A percentile compares a stretch with the other conserved stretches of the same genome.
Conservation (phyloP, 2,329 filamentous ascomycete species). For the Aphanocladium album region DNA sequence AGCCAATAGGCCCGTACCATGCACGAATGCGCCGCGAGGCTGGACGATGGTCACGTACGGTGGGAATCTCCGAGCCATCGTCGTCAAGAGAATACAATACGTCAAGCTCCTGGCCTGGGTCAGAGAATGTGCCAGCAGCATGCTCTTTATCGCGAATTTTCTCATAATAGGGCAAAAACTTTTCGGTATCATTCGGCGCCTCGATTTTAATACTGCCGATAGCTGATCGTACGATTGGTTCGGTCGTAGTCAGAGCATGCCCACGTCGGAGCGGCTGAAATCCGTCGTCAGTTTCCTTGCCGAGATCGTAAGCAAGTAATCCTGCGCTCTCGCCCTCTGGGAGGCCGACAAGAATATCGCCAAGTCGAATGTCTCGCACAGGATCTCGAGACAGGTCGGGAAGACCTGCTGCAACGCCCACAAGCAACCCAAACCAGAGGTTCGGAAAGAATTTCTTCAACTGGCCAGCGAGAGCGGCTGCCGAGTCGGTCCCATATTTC, state of each 20-base stretch:
- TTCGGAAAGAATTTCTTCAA: conserved; percentile 29
- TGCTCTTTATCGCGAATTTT: conserved; percentile 22
- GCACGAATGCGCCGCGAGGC: conserved; percentile 19
- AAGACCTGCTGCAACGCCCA: conserved; percentile 33
- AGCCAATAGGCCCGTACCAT: conserved; percentile 26
- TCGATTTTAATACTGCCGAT: no score
- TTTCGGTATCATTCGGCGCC: no score
- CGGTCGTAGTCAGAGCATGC: conserved; percentile 23
- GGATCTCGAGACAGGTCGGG: conserved; percentile 19
- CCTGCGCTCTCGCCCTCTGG: conserved; percentile 21
- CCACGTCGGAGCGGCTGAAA: conserved; percentile 24
- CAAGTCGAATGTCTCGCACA: conserved; percentile 31
- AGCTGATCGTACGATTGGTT: conserved; percentile 27
- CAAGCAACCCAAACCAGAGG: conserved; percentile 31
- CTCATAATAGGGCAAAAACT: no score
- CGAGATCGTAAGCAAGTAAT: conserved; percentile 29
- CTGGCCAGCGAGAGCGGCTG: conserved; percentile 28
- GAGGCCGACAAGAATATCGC: conserved; percentile 31
- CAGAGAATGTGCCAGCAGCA: conserved; percentile 22
- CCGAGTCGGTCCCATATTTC: no score
- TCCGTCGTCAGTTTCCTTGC: conserved; percentile 25
- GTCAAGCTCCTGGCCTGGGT: conserved; percentile 28
- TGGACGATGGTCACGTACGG: conserved; percentile 17
- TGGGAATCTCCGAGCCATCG: background rate
- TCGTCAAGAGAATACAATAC: conserved; percentile 18